Evolutionary conservation across 345 rosid genomes (phyloP), one percentile per base, ranked within the genome.

Genomic region (Eucalyptus rudis): DNA sequence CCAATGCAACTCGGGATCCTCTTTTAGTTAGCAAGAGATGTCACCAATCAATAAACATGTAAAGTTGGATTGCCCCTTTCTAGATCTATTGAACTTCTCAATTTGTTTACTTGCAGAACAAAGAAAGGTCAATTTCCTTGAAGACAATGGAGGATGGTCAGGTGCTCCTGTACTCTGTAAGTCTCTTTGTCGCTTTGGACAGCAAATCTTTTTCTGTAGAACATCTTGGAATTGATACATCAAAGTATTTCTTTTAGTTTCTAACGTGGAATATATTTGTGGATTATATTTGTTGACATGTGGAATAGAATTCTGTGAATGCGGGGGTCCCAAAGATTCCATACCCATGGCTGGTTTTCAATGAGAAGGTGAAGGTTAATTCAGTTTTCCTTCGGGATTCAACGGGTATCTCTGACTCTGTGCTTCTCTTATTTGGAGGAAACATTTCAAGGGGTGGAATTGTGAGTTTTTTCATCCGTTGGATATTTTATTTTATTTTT

Each of bases 131-230:
- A 15, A 95, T 97, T 92, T 86, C 95, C 33, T 92, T 97, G 92
- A 97, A 97, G 92, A 96, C 99, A 62, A 95, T 96, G 99, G 99
- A 97, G 93, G 99, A 97, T 91, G 99, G 99, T 27, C 98, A 92
- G 91, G 99, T 96, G 88, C 99, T 96, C 80, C 93, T 96, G 36
- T 89, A 96, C 92, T 93, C 94, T 54, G 99, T 97, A 91, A 90
- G 95, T 92, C 88, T 86, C 86, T 40, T 43, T 6, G 36, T 64
- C 76, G n/a, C 15, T 64, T 64, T 64, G 36, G 31, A 29, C 36
- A 15, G 40, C 19, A 7, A n/a, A n/a, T 64, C 36, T 64, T 15
- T 64, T n/a, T 29, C 17, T 64, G 36, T 64, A 64, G 33, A 64
- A n/a, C 33, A 64, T 64, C 2, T 64, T 64, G 76, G 76, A 64